Evolutionary conservation across 2,329 filamentous ascomycete species (phyloP).

Genomic region (Diaporthe longicolla): DNA sequence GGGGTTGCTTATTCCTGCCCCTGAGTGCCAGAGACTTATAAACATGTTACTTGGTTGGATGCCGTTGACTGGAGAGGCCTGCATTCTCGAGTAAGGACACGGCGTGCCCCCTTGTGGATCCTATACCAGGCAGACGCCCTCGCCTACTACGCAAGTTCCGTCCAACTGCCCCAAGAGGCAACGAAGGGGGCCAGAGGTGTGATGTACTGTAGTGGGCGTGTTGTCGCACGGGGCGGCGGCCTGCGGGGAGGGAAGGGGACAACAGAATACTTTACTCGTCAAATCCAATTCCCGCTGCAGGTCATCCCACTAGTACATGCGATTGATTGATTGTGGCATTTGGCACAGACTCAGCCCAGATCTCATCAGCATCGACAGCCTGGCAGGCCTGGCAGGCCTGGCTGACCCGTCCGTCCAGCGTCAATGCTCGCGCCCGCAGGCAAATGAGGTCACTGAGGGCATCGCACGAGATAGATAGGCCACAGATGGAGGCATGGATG

Average conservation of each 20-base stretch:
- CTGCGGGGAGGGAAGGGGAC: not conserved
- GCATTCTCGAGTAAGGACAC: conserved; percentile 20
- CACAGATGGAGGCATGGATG: not conserved
- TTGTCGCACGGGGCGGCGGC: conserved; percentile 1
- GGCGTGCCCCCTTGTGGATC: conserved; percentile 22
- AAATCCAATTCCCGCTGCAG: conserved; percentile 26
- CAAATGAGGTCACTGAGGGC: conserved; percentile 7
- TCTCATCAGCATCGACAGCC: conserved; percentile 28
- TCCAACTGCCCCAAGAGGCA: not conserved
- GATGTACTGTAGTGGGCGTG: not conserved
- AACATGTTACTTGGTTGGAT: conserved; percentile 19
- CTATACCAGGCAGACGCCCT: not conserved
- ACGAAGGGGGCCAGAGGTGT: not conserved
- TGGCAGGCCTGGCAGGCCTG: conserved; percentile 10
- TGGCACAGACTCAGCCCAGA: conserved; percentile 25
- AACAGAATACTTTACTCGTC: not conserved
- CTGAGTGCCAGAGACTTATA: conserved; percentile 25
- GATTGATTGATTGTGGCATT: conserved; percentile 19
- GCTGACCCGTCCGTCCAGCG: not conserved
- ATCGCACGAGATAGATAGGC: not conserved
- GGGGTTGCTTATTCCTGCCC: conserved; percentile 31
- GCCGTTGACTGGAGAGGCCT: conserved; percentile 10
- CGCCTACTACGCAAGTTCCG: not conserved
- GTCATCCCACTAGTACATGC: conserved; percentile 22
- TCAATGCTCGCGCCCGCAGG: conserved; percentile 1